Percentiles rank a stretch among this genome's conserved stretches.
Evolutionary conservation across 2,329 filamentous ascomycete genomes (phyloP).

Genomic region (Pezicula rhizophila): DNA sequence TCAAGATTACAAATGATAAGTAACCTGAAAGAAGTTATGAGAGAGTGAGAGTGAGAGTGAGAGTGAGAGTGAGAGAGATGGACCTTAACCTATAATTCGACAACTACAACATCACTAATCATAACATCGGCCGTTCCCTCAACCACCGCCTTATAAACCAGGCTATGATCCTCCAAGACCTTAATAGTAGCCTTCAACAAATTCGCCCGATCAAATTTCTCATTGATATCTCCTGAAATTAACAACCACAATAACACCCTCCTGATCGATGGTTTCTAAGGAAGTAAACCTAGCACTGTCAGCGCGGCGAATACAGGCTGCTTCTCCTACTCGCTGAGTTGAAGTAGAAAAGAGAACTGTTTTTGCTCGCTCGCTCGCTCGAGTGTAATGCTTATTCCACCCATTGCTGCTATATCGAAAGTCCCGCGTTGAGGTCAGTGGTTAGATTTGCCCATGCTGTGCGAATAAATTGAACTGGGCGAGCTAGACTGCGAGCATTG

Average conservation of each 20-base stretch:
- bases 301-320: background rate
- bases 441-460: background rate
- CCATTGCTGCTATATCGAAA: background rate
- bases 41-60: too few species aligned
- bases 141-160: background rate
- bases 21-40: too few species aligned
- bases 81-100: background rate
- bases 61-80: too few species aligned
- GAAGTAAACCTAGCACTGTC: background rate
- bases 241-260: background rate
- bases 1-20: too few species aligned
- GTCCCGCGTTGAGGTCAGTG: background rate
- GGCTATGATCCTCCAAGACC: background rate
- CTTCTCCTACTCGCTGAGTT: background rate
- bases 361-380: background rate
- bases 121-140: background rate
- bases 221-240: background rate
- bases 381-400: background rate
- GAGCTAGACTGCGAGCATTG: background rate
- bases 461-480: background rate
- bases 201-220: background rate
- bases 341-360: background rate
- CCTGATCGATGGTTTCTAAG: background rate
- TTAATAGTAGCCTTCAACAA: background rate
- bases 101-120: background rate